phyloP scores from a whole-genome alignment of 805 yeast genomes.

The Alloascoidea hylecoeti region DNA sequence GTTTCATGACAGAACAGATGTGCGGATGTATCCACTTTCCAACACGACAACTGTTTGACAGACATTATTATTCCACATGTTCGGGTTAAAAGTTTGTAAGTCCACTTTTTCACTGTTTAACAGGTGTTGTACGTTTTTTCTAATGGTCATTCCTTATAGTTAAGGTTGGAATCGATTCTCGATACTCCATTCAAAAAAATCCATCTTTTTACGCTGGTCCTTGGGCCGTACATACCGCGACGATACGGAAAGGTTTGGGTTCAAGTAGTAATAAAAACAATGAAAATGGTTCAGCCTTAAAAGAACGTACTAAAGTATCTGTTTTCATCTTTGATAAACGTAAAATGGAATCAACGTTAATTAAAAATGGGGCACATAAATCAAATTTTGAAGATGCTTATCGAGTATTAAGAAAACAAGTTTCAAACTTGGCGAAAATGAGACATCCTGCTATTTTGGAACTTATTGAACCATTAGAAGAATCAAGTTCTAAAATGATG shows the following conservation, averaged over 20 bases:
- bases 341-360: conserved; percentile 44
- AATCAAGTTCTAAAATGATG: conserved; percentile 57
- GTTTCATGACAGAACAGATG: no score
- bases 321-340: conserved; percentile 82
- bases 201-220: conserved; percentile 65
- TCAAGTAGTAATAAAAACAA: conserved; percentile 18
- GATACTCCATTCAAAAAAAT: conserved; percentile 54
- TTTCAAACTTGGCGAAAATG: conserved; percentile 58
- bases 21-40: no score
- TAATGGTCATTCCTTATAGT: no score
- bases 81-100: no score
- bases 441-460: conserved; percentile 84
- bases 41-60: no score
- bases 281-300: conserved; percentile 1
- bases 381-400: conserved; percentile 48
- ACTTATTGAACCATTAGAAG: conserved; percentile 81
- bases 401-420: conserved; percentile 52
- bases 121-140: no score
- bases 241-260: conserved; percentile 57
- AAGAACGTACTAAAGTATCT: conserved; percentile 32
- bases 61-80: no score
- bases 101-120: no score
- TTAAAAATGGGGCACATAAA: conserved; percentile 32
- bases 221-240: conserved; percentile 61
- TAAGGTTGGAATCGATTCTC: conserved; percentile 45